Evolutionary conservation across 225 moss, liverwort and hornwort species (phyloP).

Genomic region (Sphagnum contortum): DNA sequence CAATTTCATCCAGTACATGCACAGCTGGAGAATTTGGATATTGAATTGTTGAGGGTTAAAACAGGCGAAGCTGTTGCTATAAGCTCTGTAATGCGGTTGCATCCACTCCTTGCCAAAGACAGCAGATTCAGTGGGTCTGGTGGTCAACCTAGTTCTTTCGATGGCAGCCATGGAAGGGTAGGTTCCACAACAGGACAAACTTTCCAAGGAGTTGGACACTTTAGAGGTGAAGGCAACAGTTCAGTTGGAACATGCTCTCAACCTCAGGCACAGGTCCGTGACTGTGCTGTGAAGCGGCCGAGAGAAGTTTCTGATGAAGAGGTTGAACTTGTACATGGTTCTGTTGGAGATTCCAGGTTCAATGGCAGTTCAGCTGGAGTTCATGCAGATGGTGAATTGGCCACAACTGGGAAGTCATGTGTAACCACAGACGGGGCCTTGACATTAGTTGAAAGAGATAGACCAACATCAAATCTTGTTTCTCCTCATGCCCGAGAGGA

Average conservation of each 20-base stretch:
- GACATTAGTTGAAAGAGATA: conserved; percentile 1
- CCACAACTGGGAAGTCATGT: background rate
- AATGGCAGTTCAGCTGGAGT: background rate
- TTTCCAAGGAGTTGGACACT: background rate
- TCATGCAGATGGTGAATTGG: background rate
- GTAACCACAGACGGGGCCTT: conserved; percentile 2
- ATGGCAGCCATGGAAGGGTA: background rate
- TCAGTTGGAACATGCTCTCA: background rate
- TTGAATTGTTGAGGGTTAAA: conserved; percentile 20
- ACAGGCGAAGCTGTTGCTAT: conserved; percentile 38
- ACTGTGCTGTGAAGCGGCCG: conserved; percentile 1
- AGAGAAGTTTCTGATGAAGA: conserved; percentile 5
- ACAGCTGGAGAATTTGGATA: conserved; percentile 17
- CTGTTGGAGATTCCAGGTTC: background rate
- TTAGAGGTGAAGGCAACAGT: conserved; percentile 1
- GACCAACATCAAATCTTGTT: background rate
- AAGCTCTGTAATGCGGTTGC: conserved; percentile 40
- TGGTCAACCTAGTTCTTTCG: conserved; percentile 2
- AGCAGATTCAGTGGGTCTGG: background rate
- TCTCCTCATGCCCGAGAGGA: conserved; percentile 3
- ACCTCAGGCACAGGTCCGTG: background rate
- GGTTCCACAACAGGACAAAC: background rate
- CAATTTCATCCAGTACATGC: conserved; percentile 28
- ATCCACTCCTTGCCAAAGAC: conserved; percentile 28
- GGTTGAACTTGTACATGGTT: background rate